Conservation (phyloP, 1,139 yeast species). For the Pichia norvegensis region DNA sequence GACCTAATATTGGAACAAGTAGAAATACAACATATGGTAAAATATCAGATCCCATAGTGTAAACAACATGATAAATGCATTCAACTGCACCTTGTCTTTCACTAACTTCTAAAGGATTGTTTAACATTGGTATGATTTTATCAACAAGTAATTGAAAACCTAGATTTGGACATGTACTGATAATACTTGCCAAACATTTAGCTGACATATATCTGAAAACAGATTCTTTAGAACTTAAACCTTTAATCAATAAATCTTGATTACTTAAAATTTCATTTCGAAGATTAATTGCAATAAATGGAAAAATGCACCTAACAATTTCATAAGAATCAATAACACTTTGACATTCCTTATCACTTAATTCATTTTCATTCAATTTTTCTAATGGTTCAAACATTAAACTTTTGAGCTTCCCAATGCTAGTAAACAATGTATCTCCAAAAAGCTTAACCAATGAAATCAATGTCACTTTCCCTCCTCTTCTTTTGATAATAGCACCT, state of each 20-base stretch:
- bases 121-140: constrained; percentile 68
- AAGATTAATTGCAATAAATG: constrained; percentile 47
- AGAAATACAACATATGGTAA: constrained; percentile 92
- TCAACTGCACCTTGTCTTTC: constrained; percentile 94
- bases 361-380: constrained; percentile 29
- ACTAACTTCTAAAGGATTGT: constrained; percentile 65
- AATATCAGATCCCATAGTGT: constrained; percentile 80
- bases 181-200: constrained; percentile 76
- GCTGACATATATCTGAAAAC: constrained; percentile 89
- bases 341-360: constrained; percentile 57
- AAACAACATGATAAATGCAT: constrained; percentile 76
- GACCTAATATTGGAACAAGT: constrained; percentile 91
- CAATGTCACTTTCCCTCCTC: constrained; percentile 73
- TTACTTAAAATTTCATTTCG: constrained; percentile 41
- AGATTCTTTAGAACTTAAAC: constrained; percentile 61
- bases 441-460: constrained; percentile 47
- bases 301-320: constrained; percentile 65
- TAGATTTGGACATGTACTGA: constrained; percentile 62
- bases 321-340: constrained; percentile 82
- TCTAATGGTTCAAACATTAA: constrained; percentile 63
- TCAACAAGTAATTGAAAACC: constrained; percentile 80
- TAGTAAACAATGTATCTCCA: constrained; percentile 46
- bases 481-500: constrained; percentile 71
- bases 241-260: constrained; percentile 47
- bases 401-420: constrained; percentile 61